These are phyloP conservation scores for Lactarius psammicola DNA, from an alignment of 768 basidiomycete species.

Conservation along the genomic window DNA sequence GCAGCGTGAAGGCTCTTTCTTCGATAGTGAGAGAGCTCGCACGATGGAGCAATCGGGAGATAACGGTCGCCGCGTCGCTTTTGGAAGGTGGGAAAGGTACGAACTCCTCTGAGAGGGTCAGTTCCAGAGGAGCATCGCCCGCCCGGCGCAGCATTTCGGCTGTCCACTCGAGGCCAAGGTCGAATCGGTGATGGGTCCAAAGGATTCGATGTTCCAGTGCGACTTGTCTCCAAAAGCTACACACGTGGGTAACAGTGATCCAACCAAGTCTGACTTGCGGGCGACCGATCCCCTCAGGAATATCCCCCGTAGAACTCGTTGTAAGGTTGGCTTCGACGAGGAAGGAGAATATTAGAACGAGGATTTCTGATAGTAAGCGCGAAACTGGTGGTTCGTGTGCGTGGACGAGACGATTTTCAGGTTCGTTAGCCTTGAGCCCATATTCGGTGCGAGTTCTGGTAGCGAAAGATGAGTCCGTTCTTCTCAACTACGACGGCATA, in stretches of 20 bases:
- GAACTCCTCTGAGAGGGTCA: slow-evolving; percentile 1
- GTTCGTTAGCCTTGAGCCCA: neutral
- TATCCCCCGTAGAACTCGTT: neutral
- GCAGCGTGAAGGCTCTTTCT: neutral
- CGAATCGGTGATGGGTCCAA: slow-evolving; percentile 18
- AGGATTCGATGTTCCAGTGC: slow-evolving; percentile 13
- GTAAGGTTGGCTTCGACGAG: slow-evolving; percentile 12
- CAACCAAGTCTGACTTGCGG: slow-evolving; percentile 17
- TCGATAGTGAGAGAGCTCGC: slow-evolving; percentile 16
- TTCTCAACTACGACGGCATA: neutral
- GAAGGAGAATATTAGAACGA: slow-evolving; percentile 13
- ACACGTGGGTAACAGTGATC: slow-evolving; percentile 23
- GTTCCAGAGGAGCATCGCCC: slow-evolving; percentile 11
- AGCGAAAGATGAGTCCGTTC: neutral
- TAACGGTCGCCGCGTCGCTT: neutral
- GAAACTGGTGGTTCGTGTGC: neutral
- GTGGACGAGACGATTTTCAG: neutral
- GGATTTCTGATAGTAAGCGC: slow-evolving; percentile 20
- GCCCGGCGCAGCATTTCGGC: slow-evolving; percentile 15
- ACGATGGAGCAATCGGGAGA: slow-evolving; percentile 16
- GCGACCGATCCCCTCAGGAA: neutral
- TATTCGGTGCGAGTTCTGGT: neutral
- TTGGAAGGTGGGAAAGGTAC: slow-evolving; percentile 12
- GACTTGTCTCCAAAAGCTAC: slow-evolving; percentile 21
- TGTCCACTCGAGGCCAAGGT: slow-evolving; percentile 20